These are phyloP conservation scores for Myriangium duriaei DNA, from an alignment of 2,329 filamentous ascomycete species.

Conservation along the genomic window DNA sequence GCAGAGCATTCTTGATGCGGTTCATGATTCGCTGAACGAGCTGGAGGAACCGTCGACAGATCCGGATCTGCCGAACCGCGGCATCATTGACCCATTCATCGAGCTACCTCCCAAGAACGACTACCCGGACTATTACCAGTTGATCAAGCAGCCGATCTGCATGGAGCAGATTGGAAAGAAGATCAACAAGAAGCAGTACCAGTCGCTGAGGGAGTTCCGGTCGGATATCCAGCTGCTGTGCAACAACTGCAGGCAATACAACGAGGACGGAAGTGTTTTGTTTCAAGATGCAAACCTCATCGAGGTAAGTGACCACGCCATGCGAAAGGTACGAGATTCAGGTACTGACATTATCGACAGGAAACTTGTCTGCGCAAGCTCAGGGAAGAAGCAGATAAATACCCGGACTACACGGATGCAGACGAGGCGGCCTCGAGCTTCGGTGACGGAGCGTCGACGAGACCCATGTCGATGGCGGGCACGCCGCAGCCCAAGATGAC, in stretches of 20 bases:
- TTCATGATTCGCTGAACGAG: conserved; percentile 71
- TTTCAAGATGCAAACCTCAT: conserved; percentile 89
- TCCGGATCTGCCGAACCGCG: conserved; percentile 49
- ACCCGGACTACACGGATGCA: conserved; percentile 46
- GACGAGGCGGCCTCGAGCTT: conserved; percentile 37
- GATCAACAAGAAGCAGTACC: conserved; percentile 94
- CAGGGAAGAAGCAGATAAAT: conserved; percentile 39
- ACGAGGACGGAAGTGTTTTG: conserved; percentile 85
- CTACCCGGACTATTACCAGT: conserved; percentile 88
- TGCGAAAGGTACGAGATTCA: not conserved
- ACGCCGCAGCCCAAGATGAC: conserved; percentile 55
- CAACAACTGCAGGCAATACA: conserved; percentile 87
- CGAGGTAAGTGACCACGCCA: conserved; percentile 50
- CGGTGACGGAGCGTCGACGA: conserved; percentile 39
- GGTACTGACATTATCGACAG: conserved; percentile 18
- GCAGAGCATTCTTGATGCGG: conserved; percentile 62
- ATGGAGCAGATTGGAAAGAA: conserved; percentile 92
- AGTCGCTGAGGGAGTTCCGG: conserved; percentile 64
- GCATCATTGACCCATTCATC: conserved; percentile 89
- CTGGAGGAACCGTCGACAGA: conserved; percentile 64
- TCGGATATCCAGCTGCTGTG: conserved; percentile 76
- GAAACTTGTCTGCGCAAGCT: conserved; percentile 41
- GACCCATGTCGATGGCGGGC: conserved; percentile 36
- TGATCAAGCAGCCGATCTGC: conserved; percentile 85
- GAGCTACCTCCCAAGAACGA: conserved; percentile 79